These are phyloP conservation scores for Phytophthora chlamydospora DNA, from an alignment of 352 stramenopile species.

Conservation along the genomic window DNA sequence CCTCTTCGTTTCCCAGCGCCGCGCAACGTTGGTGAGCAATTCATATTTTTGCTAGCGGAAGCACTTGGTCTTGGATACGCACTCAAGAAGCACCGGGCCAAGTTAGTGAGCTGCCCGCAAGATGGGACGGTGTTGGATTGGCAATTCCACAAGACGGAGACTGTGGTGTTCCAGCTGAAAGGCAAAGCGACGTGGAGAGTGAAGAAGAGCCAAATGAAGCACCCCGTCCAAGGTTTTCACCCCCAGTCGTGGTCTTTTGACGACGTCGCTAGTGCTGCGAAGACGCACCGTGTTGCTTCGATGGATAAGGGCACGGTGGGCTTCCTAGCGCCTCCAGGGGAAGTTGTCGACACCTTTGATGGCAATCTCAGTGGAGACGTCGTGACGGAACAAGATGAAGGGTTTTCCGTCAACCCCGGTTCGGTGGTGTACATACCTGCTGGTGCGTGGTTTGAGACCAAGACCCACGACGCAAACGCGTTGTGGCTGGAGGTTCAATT, in stretches of 20 bases:
- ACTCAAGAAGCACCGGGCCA: conserved; percentile 19
- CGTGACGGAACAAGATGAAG: background rate
- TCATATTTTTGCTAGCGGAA: conserved; percentile 34
- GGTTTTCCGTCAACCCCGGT: conserved; percentile 38
- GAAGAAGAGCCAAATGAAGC: conserved; percentile 21
- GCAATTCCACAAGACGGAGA: conserved; percentile 49
- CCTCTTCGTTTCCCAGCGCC: conserved; percentile 40
- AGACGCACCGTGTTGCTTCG: conserved; percentile 25
- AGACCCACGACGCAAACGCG: conserved; percentile 24
- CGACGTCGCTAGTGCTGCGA: conserved; percentile 16
- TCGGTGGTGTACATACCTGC: conserved; percentile 57
- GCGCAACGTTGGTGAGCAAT: conserved; percentile 12
- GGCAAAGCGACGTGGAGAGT: conserved; percentile 42
- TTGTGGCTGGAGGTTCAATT: conserved; percentile 60
- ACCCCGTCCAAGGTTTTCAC: conserved; percentile 38
- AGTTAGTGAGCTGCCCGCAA: conserved; percentile 26
- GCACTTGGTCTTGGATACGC: conserved; percentile 37
- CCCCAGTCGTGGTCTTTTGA: conserved; percentile 21
- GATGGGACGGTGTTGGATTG: conserved; percentile 30
- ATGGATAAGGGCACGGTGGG: background rate
- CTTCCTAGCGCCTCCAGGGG: conserved; percentile 19
- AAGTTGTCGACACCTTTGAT: conserved; percentile 35
- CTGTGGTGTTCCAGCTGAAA: conserved; percentile 46
- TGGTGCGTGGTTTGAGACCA: conserved; percentile 51
- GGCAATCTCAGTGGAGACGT: conserved; percentile 10